These are phyloP conservation scores for Leccinum huronense DNA, from an alignment of 1,284 basidiomycete species.

Conservation along the genomic window DNA sequence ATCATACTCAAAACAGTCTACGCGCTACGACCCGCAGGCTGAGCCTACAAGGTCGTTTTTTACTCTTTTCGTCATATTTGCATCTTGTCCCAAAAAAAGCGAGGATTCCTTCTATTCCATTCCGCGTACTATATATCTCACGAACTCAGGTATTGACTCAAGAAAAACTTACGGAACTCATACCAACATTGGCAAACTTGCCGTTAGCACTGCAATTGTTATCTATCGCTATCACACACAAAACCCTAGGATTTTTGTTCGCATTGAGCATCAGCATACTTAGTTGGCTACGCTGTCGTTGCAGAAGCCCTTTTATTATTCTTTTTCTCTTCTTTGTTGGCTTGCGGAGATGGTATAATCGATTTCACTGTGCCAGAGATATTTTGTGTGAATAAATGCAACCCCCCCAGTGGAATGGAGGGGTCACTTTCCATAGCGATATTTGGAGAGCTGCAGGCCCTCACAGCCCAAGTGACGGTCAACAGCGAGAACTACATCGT, in stretches of 20 bases:
- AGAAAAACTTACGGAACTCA: constrained; percentile 37
- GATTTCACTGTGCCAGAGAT: constrained; percentile 20
- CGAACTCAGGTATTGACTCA: constrained; percentile 31
- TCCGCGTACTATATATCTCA: constrained; percentile 39
- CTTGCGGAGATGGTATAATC: constrained; percentile 17
- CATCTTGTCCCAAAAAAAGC: constrained; percentile 29
- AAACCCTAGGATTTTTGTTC: constrained; percentile 25
- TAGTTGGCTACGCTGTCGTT: constrained; percentile 27
- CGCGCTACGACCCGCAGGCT: constrained; percentile 23
- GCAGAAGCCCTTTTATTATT: constrained; percentile 9
- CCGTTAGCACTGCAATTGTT: constrained; percentile 37
- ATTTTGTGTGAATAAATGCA: constrained; percentile 3
- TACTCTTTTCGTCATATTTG: constrained; percentile 16
- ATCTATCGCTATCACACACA: constrained; percentile 33
- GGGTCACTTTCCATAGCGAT: constrained; percentile 33
- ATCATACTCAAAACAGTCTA: constrained; percentile 15
- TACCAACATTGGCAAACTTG: constrained; percentile 33
- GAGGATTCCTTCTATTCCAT: constrained; percentile 33
- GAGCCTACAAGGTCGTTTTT: constrained; percentile 28
- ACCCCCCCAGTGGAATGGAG: constrained; percentile 26
- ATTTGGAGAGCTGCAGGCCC: constrained; percentile 19
- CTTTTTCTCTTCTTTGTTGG: constrained; percentile 3
- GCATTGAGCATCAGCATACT: constrained; percentile 33
- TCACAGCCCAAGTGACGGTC: constrained; percentile 29
- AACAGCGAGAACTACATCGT: constrained; percentile 28